Percentiles rank a stretch among this genome's conserved stretches.
Conservation (phyloP, 73 alveolate species). For the Tetrahymena malaccensis region DNA sequence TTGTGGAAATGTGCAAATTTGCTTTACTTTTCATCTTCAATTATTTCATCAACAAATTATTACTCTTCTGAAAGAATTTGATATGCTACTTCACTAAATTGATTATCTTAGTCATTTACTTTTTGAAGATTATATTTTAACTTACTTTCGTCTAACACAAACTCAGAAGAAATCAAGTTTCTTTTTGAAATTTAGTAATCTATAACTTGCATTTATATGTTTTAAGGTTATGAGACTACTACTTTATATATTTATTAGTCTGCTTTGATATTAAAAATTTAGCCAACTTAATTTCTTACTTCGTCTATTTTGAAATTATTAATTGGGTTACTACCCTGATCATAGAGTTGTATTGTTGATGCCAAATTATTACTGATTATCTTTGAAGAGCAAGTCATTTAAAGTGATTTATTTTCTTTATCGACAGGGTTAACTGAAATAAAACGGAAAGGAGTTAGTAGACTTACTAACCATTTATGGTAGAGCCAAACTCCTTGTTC, state of each 20-base stretch:
- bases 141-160: not conserved
- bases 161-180: not conserved
- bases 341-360: not conserved
- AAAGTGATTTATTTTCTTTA: not conserved
- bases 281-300: not conserved
- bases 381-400: not conserved
- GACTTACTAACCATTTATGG: constrained; percentile 69
- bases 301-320: not conserved
- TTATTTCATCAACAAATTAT: not conserved
- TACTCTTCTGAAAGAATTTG: not conserved
- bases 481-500: constrained; percentile 86
- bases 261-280: not conserved
- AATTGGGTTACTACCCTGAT: not conserved
- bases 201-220: not conserved
- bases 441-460: constrained; percentile 12
- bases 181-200: not conserved
- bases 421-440: not conserved
- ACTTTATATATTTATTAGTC: not conserved
- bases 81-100: not conserved
- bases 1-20: not conserved
- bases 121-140: not conserved
- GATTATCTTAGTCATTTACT: not conserved
- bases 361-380: not conserved
- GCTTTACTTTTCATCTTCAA: not conserved
- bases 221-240: not conserved